Conservation (phyloP, 2,329 filamentous ascomycete species). For the Pseudogymnoascus sp. region DNA sequence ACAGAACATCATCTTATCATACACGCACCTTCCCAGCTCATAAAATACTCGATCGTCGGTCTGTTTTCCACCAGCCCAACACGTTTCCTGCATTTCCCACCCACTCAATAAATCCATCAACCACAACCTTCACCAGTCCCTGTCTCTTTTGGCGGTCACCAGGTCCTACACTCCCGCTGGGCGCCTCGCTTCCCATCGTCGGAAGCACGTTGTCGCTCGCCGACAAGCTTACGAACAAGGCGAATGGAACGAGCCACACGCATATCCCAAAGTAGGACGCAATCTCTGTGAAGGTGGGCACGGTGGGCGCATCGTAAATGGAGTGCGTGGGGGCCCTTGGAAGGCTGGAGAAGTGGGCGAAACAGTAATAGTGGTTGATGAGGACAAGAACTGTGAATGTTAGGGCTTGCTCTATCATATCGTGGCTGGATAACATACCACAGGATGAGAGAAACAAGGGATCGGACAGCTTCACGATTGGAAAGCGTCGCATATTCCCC, state of each 20-base stretch:
- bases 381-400: slow-evolving; percentile 61
- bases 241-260: slow-evolving; percentile 94
- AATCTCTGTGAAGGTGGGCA: slow-evolving; percentile 83
- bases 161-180: slow-evolving; percentile 24
- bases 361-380: slow-evolving; percentile 91
- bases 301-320: slow-evolving; percentile 49
- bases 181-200: slow-evolving; percentile 72
- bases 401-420: slow-evolving; percentile 17
- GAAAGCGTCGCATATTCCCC: slow-evolving; percentile 70
- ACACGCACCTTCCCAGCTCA: slow-evolving; percentile 13
- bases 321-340: slow-evolving; percentile 50
- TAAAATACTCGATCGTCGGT: slow-evolving; percentile 21
- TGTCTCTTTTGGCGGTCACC: slow-evolving; percentile 44
- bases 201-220: slow-evolving; percentile 93
- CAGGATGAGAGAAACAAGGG: slow-evolving; percentile 82
- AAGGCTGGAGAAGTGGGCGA: slow-evolving; percentile 73
- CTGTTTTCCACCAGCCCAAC: slow-evolving; percentile 25
- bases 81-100: slow-evolving; percentile 34
- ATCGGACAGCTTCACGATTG: slow-evolving; percentile 76
- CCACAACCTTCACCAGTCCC: slow-evolving; percentile 58
- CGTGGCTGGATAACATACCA: slow-evolving; percentile 40
- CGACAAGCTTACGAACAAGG: slow-evolving; percentile 87
- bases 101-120: slow-evolving; percentile 47
- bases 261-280: slow-evolving; percentile 93
- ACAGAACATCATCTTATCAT: slow-evolving; percentile 5